Percentiles rank a stretch among this genome's conserved stretches.
These are phyloP conservation scores for Tricholoma saponaceum DNA, from an alignment of 768 basidiomycete species.

Conservation along the genomic window DNA sequence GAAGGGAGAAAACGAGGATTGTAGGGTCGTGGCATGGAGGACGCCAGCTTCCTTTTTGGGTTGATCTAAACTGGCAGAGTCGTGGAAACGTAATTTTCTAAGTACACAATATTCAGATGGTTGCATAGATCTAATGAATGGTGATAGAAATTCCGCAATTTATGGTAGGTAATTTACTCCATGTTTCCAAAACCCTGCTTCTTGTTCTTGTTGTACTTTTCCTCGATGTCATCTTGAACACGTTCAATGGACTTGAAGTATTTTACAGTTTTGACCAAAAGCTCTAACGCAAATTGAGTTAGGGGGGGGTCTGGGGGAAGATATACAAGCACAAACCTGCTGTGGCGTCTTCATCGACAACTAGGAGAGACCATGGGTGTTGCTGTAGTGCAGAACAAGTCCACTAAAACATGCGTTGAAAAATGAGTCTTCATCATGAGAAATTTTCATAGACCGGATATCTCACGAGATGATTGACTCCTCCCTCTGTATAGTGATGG, in stretches of 20 bases:
- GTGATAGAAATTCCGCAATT: background rate
- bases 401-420: slow-evolving; percentile 40
- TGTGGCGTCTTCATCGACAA: slow-evolving; percentile 87
- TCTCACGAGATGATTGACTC: slow-evolving; percentile 79
- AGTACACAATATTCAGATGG: too few species aligned
- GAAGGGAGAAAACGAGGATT: too few species aligned
- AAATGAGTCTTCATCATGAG: background rate
- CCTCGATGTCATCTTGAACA: slow-evolving; percentile 82
- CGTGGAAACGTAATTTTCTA: too few species aligned
- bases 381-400: slow-evolving; percentile 82
- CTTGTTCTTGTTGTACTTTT: slow-evolving; percentile 10
- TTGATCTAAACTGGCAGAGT: too few species aligned
- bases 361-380: slow-evolving; percentile 88
- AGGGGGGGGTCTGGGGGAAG: background rate
- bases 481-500: slow-evolving; percentile 54
- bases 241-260: slow-evolving; percentile 90
- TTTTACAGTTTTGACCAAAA: slow-evolving; percentile 86
- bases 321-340: slow-evolving; percentile 42
- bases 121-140: background rate
- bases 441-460: background rate
- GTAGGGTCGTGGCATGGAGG: too few species aligned
- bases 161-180: background rate
- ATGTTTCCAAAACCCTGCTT: background rate
- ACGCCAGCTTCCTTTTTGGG: too few species aligned
- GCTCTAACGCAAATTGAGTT: slow-evolving; percentile 41